Evolutionary conservation across 2,329 filamentous ascomycete genomes (phyloP).

Genomic region (Penicillium sp.): DNA sequence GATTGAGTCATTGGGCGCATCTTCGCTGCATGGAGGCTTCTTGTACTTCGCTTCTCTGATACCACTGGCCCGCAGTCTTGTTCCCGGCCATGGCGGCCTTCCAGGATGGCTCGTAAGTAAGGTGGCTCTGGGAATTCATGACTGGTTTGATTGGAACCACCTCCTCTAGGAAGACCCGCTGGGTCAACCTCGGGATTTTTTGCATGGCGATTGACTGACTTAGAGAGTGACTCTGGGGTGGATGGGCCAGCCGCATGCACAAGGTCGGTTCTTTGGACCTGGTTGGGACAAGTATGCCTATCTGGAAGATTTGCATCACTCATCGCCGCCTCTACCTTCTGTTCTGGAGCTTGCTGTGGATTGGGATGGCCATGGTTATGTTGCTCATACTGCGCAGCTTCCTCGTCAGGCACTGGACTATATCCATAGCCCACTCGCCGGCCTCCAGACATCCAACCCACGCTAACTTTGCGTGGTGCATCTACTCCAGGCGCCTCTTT

Average conservation of each 20-base stretch:
- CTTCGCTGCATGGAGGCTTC: slow-evolving; percentile 10
- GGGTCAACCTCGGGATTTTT: not conserved
- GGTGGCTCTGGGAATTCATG: slow-evolving; percentile 10
- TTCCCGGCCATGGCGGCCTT: slow-evolving; percentile 13
- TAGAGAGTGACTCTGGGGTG: not conserved
- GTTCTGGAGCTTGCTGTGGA: not conserved
- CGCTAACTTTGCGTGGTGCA: slow-evolving; percentile 43
- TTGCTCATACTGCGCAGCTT: slow-evolving; percentile 19
- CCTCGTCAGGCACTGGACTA: slow-evolving; percentile 39
- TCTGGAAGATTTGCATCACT: too few species aligned
- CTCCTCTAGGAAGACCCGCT: slow-evolving; percentile 3
- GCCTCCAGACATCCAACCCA: slow-evolving; percentile 52
- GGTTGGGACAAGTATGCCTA: not conserved
- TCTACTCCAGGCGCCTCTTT: slow-evolving; percentile 12
- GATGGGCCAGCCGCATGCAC: not conserved
- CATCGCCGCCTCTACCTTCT: not conserved
- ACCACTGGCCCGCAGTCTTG: not conserved
- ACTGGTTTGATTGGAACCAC: not conserved
- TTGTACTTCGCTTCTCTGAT: not conserved
- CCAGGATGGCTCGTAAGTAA: slow-evolving; percentile 12
- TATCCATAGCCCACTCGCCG: slow-evolving; percentile 50
- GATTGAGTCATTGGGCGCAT: slow-evolving; percentile 13
- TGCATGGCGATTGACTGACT: not conserved
- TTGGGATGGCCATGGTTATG: slow-evolving; percentile 1
- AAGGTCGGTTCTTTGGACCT: not conserved